Conservation (phyloP, 306 rosid species). For the Hylodesmum podocarpum region DNA sequence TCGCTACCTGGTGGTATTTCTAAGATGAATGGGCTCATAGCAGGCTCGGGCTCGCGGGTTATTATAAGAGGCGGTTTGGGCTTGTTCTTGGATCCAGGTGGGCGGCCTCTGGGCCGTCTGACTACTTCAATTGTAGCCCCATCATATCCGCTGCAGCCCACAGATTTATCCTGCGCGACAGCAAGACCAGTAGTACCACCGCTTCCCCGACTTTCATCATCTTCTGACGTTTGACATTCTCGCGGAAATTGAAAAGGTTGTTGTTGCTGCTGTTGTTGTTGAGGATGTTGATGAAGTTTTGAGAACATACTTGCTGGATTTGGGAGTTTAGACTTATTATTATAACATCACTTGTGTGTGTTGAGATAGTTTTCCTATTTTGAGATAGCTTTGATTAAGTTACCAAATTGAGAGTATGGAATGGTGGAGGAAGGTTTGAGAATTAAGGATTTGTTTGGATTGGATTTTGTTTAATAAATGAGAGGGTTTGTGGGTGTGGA, state of each 20-base stretch:
- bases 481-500: background rate
- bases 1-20: slow-evolving; percentile 68
- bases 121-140: slow-evolving; percentile 63
- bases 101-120: slow-evolving; percentile 78
- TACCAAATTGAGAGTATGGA: background rate
- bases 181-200: slow-evolving; percentile 34
- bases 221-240: slow-evolving; percentile 58
- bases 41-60: slow-evolving; percentile 52
- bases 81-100: slow-evolving; percentile 84
- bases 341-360: slow-evolving; percentile 25
- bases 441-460: too few relatives aligned
- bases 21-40: slow-evolving; percentile 70
- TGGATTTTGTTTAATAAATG: background rate
- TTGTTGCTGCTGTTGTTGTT: slow-evolving; percentile 25
- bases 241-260: slow-evolving; percentile 46
- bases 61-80: slow-evolving; percentile 58
- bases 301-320: slow-evolving; percentile 50
- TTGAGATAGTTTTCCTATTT: too few relatives aligned
- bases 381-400: too few relatives aligned
- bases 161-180: slow-evolving; percentile 9
- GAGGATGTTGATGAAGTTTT: slow-evolving; percentile 50
- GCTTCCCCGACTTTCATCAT: slow-evolving; percentile 56
- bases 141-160: slow-evolving; percentile 37
- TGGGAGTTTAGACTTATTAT: background rate
- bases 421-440: background rate